phyloP scores from a whole-genome alignment of 108 stramenopile species.

The Nitzschia sp. region DNA sequence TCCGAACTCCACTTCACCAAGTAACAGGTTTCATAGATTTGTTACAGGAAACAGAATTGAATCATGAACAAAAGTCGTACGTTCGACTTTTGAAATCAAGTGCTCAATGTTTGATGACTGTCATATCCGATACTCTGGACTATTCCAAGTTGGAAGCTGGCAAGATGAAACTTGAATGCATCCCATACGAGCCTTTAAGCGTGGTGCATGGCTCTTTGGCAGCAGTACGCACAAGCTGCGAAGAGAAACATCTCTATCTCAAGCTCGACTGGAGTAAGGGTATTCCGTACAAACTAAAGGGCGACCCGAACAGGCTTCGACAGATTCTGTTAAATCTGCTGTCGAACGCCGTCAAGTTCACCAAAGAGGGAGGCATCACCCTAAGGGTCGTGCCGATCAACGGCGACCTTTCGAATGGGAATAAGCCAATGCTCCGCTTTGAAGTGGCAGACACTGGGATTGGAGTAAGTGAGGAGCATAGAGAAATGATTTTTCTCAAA shows the following conservation, averaged over 20 bases:
- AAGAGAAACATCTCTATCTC: slow-evolving; percentile 29
- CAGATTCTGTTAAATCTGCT: slow-evolving; percentile 58
- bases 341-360: slow-evolving; percentile 66
- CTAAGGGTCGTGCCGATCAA: neutral
- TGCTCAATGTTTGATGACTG: slow-evolving; percentile 33
- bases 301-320: slow-evolving; percentile 60
- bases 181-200: slow-evolving; percentile 32
- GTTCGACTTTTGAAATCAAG: slow-evolving; percentile 32
- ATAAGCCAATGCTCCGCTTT: slow-evolving; percentile 21
- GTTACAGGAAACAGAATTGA: slow-evolving; percentile 31
- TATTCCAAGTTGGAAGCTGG: slow-evolving; percentile 55
- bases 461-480: slow-evolving; percentile 37
- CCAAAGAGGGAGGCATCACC: slow-evolving; percentile 36
- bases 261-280: neutral
- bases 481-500: slow-evolving; percentile 40
- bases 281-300: slow-evolving; percentile 30
- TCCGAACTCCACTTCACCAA: slow-evolving; percentile 66
- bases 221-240: slow-evolving; percentile 13
- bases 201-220: slow-evolving; percentile 45
- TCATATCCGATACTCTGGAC: slow-evolving; percentile 51
- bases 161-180: slow-evolving; percentile 46
- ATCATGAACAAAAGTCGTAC: slow-evolving; percentile 31
- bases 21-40: slow-evolving; percentile 66
- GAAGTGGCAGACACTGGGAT: slow-evolving; percentile 57
- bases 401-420: neutral